phyloP scores from a whole-genome alignment of 306 rosid genomes.

The Gillenia trifoliata region DNA sequence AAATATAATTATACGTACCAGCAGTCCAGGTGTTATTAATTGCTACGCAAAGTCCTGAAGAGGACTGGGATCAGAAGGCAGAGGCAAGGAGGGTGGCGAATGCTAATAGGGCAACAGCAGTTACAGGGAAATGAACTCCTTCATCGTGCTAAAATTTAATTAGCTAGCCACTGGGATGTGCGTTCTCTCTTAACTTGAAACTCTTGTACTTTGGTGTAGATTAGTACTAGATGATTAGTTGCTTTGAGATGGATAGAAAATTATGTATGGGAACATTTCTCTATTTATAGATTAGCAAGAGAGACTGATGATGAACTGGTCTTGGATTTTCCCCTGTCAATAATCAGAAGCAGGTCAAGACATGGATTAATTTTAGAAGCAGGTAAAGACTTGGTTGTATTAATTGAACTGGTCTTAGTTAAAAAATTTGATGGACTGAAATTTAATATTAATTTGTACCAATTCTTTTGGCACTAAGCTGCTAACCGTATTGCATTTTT shows the following conservation, averaged over 20 bases:
- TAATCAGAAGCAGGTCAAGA: background rate
- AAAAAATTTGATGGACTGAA: no score
- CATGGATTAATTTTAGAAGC: background rate
- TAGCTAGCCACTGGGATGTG: no score
- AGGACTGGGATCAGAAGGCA: background rate
- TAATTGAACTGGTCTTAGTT: background rate
- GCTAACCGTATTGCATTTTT: no score
- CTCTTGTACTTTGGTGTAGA: background rate
- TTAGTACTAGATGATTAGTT: background rate
- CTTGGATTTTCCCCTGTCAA: background rate
- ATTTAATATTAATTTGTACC: no score
- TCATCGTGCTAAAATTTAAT: background rate
- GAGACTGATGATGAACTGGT: slow-evolving; percentile 3
- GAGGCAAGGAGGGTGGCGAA: background rate
- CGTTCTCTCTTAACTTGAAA: no score
- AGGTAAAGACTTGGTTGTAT: background rate
- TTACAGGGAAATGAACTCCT: background rate
- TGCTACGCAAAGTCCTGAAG: slow-evolving; percentile 1
- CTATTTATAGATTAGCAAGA: background rate
- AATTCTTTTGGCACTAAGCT: no score
- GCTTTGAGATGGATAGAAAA: background rate
- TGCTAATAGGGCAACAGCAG: background rate
- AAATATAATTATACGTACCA: background rate
- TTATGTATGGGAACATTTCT: background rate
- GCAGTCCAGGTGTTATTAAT: background rate